Conservation (phyloP, 345 rosid genomes). For the Moricandia arvensis region DNA sequence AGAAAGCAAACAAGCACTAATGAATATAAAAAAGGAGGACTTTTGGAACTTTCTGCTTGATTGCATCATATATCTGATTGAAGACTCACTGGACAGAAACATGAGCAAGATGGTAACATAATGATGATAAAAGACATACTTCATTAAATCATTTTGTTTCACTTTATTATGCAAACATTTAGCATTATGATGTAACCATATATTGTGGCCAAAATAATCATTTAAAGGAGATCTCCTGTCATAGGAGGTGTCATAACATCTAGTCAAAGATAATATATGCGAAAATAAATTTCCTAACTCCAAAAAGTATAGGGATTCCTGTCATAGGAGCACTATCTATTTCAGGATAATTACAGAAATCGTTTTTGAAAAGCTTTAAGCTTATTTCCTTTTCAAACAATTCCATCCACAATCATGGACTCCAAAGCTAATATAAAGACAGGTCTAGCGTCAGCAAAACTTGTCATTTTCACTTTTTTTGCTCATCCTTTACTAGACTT, state of each 20-base stretch:
- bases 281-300: not conserved
- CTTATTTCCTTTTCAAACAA: slow-evolving; percentile 37
- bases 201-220: slow-evolving; percentile 15
- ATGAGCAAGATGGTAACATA: slow-evolving; percentile 8
- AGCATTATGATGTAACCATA: slow-evolving; percentile 24
- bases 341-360: slow-evolving; percentile 25
- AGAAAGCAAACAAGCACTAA: slow-evolving; percentile 17
- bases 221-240: not conserved
- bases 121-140: slow-evolving; percentile 14
- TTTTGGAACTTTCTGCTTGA: slow-evolving; percentile 10
- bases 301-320: slow-evolving; percentile 12
- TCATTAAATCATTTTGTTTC: slow-evolving; percentile 7
- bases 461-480: slow-evolving; percentile 25
- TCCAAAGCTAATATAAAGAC: slow-evolving; percentile 34
- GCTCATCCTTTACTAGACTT: slow-evolving; percentile 26
- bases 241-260: slow-evolving; percentile 9
- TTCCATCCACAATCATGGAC: slow-evolving; percentile 39
- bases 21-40: slow-evolving; percentile 1
- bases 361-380: slow-evolving; percentile 20
- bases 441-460: slow-evolving; percentile 33
- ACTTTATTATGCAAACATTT: slow-evolving; percentile 19
- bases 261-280: slow-evolving; percentile 3
- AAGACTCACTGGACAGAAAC: slow-evolving; percentile 19
- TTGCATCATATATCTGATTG: slow-evolving; percentile 19
- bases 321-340: slow-evolving; percentile 21